These are phyloP conservation scores for Lactarius sp. DNA, from an alignment of 768 basidiomycete genomes.

Conservation along the genomic window DNA sequence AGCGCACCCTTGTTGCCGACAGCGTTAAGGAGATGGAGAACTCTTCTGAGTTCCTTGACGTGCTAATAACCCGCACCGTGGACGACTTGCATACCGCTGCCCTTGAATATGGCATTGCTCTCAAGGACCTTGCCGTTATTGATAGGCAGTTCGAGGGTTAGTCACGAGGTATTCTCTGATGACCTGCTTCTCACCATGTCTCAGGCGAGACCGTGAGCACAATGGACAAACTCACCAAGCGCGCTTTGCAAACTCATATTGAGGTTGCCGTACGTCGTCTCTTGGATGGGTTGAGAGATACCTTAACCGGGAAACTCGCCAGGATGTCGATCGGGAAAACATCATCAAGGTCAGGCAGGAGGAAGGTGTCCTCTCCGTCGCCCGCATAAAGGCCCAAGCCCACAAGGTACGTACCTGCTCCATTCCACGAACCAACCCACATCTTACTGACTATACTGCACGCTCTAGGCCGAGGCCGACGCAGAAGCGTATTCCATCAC, in stretches of 20 bases:
- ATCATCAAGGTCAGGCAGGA: conserved; percentile 85
- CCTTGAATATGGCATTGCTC: conserved; percentile 74
- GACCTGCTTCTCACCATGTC: neutral
- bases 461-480: conserved; percentile 57
- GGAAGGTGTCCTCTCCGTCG: conserved; percentile 71
- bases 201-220: conserved; percentile 70
- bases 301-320: neutral
- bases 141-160: conserved; percentile 80
- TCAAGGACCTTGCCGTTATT: conserved; percentile 84
- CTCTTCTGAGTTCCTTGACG: conserved; percentile 76
- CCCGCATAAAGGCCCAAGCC: conserved; percentile 67
- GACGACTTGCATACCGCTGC: conserved; percentile 82
- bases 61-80: conserved; percentile 76
- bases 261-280: conserved; percentile 63
- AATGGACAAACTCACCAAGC: conserved; percentile 81
- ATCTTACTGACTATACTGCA: neutral
- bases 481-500: conserved; percentile 70
- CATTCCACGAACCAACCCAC: neutral
- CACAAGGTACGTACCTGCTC: conserved; percentile 38
- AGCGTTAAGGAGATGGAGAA: conserved; percentile 66
- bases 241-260: conserved; percentile 81
- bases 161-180: neutral
- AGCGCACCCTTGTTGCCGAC: conserved; percentile 72
- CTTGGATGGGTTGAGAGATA: neutral
- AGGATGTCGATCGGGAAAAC: conserved; percentile 86